phyloP scores from a whole-genome alignment of 305 asterid species.

The Fraxinus sp. region DNA sequence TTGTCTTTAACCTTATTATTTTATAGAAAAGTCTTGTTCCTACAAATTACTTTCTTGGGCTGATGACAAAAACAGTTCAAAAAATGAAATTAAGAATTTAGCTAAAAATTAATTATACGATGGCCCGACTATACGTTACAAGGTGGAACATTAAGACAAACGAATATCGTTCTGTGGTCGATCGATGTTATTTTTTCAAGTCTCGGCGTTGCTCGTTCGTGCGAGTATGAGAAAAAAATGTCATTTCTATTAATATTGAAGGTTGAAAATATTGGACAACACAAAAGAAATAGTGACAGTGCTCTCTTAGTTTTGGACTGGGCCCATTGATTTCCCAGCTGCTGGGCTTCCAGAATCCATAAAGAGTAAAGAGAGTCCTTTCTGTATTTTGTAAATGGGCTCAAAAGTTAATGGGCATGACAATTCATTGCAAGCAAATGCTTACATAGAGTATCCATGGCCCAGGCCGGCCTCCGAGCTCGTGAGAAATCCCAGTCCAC shows the following conservation, averaged over 20 bases:
- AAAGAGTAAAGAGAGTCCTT: too few species aligned
- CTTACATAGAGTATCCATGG: background rate
- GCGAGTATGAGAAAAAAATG: background rate
- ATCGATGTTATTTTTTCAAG: too few species aligned
- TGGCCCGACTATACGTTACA: background rate
- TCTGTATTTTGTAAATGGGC: too few species aligned
- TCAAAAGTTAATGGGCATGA: background rate
- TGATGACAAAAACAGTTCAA: background rate
- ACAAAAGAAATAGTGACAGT: background rate
- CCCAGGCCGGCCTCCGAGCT: background rate
- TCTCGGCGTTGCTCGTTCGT: too few species aligned
- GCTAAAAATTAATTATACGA: background rate
- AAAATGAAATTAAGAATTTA: background rate
- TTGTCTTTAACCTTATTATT: too few species aligned
- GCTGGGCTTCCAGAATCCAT: background rate
- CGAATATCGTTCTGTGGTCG: too few species aligned
- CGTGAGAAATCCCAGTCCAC: background rate
- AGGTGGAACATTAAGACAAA: background rate
- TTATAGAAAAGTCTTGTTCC: background rate
- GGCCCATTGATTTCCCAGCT: background rate
- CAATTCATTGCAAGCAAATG: background rate
- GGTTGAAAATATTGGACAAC: background rate
- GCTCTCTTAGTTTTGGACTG: background rate
- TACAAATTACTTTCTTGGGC: background rate
- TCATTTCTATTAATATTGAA: background rate